A percentile compares a stretch with the other conserved stretches of the same genome.
These are phyloP conservation scores for Maudiozyma serrabonitensis DNA, from an alignment of 805 yeast genomes.

Conservation along the genomic window DNA sequence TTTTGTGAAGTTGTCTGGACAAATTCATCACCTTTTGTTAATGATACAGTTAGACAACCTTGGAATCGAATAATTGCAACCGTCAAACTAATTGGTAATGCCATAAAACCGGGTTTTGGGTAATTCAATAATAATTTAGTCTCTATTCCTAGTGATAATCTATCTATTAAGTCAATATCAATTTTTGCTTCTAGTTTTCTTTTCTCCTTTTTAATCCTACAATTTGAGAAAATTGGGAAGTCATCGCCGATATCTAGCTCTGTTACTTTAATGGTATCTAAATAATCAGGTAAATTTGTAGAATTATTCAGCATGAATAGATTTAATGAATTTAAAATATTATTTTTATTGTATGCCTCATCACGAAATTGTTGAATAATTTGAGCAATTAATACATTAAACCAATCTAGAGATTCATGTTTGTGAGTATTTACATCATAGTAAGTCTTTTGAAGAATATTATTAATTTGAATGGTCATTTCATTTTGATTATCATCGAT, in stretches of 20 bases:
- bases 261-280: slow-evolving; percentile 68
- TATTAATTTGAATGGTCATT: slow-evolving; percentile 23
- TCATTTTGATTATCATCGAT: slow-evolving; percentile 14
- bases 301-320: slow-evolving; percentile 43
- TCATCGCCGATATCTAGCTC: slow-evolving; percentile 90
- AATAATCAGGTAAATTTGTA: slow-evolving; percentile 57
- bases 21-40: slow-evolving; percentile 34
- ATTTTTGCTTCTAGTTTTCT: slow-evolving; percentile 68
- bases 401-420: slow-evolving; percentile 94
- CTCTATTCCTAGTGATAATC: slow-evolving; percentile 76
- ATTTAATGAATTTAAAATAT: slow-evolving; percentile 70
- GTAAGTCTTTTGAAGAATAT: slow-evolving; percentile 80
- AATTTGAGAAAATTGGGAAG: slow-evolving; percentile 89
- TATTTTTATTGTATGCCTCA: slow-evolving; percentile 82
- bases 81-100: slow-evolving; percentile 71
- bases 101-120: slow-evolving; percentile 77
- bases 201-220: slow-evolving; percentile 58
- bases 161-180: slow-evolving; percentile 82
- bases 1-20: slow-evolving; percentile 13
- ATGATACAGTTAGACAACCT: slow-evolving; percentile 75
- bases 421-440: slow-evolving; percentile 82
- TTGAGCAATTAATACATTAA: slow-evolving; percentile 88
- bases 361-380: slow-evolving; percentile 74
- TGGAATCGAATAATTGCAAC: slow-evolving; percentile 87
- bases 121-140: slow-evolving; percentile 70